Conservation (phyloP, 371 early-diverging fungal genomes). For the Mortierella polycephala region DNA sequence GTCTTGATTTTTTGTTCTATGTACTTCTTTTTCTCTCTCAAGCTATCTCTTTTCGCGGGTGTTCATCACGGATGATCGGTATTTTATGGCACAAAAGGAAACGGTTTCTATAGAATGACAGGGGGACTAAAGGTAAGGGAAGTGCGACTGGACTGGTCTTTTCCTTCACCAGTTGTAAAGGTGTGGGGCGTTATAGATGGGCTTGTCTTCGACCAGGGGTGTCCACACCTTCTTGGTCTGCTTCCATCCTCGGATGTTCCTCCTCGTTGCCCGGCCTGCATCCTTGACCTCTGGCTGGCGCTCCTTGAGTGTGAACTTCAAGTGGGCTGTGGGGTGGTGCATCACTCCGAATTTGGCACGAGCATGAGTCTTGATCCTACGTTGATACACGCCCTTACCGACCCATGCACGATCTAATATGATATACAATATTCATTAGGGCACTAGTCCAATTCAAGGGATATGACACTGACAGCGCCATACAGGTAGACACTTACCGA, state of each 20-base stretch:
- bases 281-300: conserved; percentile 48
- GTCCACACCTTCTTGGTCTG: conserved; percentile 77
- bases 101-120: conserved; percentile 11
- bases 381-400: conserved; percentile 86
- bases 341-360: conserved; percentile 87
- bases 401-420: conserved; percentile 83
- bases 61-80: background rate
- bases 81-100: conserved; percentile 14
- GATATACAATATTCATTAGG: background rate
- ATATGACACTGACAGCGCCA: background rate
- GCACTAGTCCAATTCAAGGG: background rate
- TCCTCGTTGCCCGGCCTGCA: conserved; percentile 55
- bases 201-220: conserved; percentile 76
- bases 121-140: background rate
- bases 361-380: conserved; percentile 79
- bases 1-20: conserved; percentile 21
- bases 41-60: background rate
- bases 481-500: conserved; percentile 49
- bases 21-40: conserved; percentile 9
- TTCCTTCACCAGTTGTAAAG: conserved; percentile 82
- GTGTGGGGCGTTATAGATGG: conserved; percentile 80
- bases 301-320: conserved; percentile 85
- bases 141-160: background rate
- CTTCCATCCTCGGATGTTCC: conserved; percentile 72
- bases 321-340: conserved; percentile 82